These are phyloP conservation scores for Pythium chondricola DNA, from an alignment of 352 stramenopile species.

Conservation along the genomic window DNA sequence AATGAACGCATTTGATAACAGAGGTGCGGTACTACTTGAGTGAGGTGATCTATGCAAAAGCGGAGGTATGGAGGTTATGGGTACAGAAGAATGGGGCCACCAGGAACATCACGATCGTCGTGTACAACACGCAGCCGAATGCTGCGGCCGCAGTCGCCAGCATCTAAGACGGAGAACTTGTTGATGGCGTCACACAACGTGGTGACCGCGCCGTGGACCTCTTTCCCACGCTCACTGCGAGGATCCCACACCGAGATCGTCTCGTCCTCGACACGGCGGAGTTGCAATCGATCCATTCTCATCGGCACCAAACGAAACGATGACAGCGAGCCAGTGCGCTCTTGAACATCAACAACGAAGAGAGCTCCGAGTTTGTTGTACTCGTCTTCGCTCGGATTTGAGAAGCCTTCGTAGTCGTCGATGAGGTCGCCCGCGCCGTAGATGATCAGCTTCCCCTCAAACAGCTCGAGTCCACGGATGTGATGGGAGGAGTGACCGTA, in stretches of 20 bases:
- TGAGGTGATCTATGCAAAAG: no score
- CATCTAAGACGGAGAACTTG: slow-evolving; percentile 9
- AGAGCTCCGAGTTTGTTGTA: slow-evolving; percentile 31
- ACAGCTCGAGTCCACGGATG: slow-evolving; percentile 34
- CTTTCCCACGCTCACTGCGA: slow-evolving; percentile 2
- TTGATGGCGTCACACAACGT: slow-evolving; percentile 17
- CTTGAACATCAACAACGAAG: slow-evolving; percentile 26
- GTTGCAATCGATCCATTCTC: slow-evolving; percentile 27
- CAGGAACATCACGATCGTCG: slow-evolving; percentile 8
- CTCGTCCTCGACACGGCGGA: slow-evolving; percentile 17
- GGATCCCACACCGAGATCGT: slow-evolving; percentile 12
- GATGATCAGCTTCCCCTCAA: slow-evolving; percentile 36
- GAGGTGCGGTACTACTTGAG: no score
- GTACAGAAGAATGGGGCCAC: slow-evolving; percentile 12
- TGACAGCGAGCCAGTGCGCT: slow-evolving; percentile 11
- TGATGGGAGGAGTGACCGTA: slow-evolving; percentile 47
- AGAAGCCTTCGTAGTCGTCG: slow-evolving; percentile 47
- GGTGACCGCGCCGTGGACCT: slow-evolving; percentile 1
- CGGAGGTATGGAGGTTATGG: no score
- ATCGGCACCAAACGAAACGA: slow-evolving; percentile 28
- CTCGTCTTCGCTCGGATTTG: slow-evolving; percentile 26
- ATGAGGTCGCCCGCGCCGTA: slow-evolving; percentile 39
- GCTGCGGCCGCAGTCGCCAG: slow-evolving; percentile 1
- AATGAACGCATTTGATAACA: background rate
- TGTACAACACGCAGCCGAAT: slow-evolving; percentile 20